Conservation (phyloP, 2,329 filamentous ascomycete genomes). For the Xylaria sp. region DNA sequence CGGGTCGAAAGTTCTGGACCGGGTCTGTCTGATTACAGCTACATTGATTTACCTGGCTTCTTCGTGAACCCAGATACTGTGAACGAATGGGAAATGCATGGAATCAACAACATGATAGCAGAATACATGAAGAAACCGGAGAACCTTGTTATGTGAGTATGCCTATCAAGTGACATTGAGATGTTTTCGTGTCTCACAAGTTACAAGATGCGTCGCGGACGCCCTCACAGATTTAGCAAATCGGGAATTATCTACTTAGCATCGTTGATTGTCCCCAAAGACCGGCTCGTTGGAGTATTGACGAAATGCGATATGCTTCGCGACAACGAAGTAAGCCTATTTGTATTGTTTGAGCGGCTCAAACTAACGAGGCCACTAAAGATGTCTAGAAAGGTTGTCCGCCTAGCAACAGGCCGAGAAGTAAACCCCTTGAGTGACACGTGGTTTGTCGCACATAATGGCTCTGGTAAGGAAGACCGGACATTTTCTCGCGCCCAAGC, state of each 20-base stretch:
- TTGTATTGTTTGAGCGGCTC: neutral
- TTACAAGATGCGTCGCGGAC: conserved; percentile 43
- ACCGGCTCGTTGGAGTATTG: conserved; percentile 45
- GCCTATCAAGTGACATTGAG: neutral
- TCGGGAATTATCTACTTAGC: conserved; percentile 42
- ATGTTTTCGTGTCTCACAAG: neutral
- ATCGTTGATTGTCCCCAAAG: conserved; percentile 35
- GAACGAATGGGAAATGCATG: conserved; percentile 39
- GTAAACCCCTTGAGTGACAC: conserved; percentile 26
- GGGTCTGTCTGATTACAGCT: conserved; percentile 45
- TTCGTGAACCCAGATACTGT: conserved; percentile 36
- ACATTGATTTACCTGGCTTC: conserved; percentile 46
- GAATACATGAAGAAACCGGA: conserved; percentile 45
- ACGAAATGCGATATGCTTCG: conserved; percentile 46
- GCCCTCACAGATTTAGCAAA: conserved; percentile 41
- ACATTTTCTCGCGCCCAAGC: conserved; percentile 37
- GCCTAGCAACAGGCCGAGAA: conserved; percentile 27
- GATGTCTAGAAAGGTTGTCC: conserved; percentile 18
- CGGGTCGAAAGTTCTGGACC: conserved; percentile 47
- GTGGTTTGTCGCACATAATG: conserved; percentile 48
- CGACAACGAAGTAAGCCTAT: conserved; percentile 23
- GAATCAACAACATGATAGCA: conserved; percentile 42
- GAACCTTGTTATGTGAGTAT: conserved; percentile 47
- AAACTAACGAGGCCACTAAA: neutral
- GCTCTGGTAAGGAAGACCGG: conserved; percentile 31